Conservation (phyloP, 2,329 filamentous ascomycete genomes). For the Tetracladium maxilliforme region DNA sequence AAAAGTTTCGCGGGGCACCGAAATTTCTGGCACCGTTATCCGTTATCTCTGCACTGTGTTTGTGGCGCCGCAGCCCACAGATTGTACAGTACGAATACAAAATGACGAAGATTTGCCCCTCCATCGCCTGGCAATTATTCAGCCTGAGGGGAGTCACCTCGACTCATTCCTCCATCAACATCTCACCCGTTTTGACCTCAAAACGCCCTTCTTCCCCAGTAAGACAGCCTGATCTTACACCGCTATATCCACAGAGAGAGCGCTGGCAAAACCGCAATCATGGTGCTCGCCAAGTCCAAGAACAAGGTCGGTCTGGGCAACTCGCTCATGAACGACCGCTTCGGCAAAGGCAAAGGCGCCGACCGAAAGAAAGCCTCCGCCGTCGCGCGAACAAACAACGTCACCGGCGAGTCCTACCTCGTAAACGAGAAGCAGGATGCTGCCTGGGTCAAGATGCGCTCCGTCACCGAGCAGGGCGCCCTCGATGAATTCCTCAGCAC, state of each 20-base stretch:
- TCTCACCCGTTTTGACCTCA: not conserved
- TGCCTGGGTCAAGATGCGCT: constrained; percentile 98
- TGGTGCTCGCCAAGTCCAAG: constrained; percentile 84
- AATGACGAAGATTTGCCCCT: too few species aligned
- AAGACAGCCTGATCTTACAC: too few species aligned
- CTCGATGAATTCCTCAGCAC: constrained; percentile 95
- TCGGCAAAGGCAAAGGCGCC: constrained; percentile 78
- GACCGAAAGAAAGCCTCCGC: constrained; percentile 62
- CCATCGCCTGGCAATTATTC: too few species aligned
- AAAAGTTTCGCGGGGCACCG: too few species aligned
- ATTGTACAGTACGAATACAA: too few species aligned
- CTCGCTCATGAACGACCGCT: constrained; percentile 96
- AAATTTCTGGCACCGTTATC: too few species aligned
- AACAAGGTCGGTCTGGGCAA: constrained; percentile 91
- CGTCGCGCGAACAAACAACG: constrained; percentile 52
- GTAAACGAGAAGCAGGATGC: constrained; percentile 85
- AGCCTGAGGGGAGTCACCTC: too few species aligned
- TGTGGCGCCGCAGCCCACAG: too few species aligned
- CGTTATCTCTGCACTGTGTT: too few species aligned
- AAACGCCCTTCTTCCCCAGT: not conserved
- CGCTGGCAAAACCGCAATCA: too few species aligned
- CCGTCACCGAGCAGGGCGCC: constrained; percentile 90
- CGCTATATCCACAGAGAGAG: too few species aligned
- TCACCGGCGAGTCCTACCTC: constrained; percentile 79
- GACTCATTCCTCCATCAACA: too few species aligned